These are phyloP conservation scores for Salix dunnii DNA, from an alignment of 345 rosid species.

Conservation along the genomic window DNA sequence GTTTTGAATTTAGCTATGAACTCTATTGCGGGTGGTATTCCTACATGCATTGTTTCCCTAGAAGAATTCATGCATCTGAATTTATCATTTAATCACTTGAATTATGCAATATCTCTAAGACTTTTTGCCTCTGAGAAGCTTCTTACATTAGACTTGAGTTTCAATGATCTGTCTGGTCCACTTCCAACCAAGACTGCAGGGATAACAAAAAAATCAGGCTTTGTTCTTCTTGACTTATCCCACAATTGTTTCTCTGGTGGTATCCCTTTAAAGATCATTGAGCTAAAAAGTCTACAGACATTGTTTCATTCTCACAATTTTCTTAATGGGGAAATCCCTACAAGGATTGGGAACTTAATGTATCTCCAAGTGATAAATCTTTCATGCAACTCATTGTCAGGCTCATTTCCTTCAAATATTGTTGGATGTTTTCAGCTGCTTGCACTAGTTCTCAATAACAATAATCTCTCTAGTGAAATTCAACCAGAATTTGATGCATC, in stretches of 20 bases:
- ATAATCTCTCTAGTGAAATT: constrained; percentile 76
- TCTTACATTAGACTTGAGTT: constrained; percentile 75
- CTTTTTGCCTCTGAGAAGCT: constrained; percentile 69
- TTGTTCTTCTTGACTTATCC: constrained; percentile 78
- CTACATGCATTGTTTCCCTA: constrained; percentile 76
- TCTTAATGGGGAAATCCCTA: constrained; percentile 71
- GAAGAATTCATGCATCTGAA: constrained; percentile 53
- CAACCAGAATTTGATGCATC: constrained; percentile 92
- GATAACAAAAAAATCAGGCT: constrained; percentile 65
- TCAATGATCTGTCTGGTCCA: constrained; percentile 64
- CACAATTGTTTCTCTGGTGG: constrained; percentile 69
- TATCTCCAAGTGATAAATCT: constrained; percentile 85
- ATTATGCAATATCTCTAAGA: constrained; percentile 63
- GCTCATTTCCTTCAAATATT: constrained; percentile 72
- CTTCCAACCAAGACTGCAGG: constrained; percentile 61
- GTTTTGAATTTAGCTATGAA: constrained; percentile 61
- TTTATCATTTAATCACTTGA: constrained; percentile 61
- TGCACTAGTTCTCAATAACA: constrained; percentile 62
- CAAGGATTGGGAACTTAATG: constrained; percentile 77
- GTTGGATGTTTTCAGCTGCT: constrained; percentile 90
- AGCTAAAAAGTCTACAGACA: constrained; percentile 74
- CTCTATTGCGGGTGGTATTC: constrained; percentile 75
- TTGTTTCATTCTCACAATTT: constrained; percentile 81
- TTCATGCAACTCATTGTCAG: constrained; percentile 66
- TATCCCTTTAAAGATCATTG: constrained; percentile 68